Conservation (phyloP, 1,139 yeast genomes). For the Sugiyamaella pinicola region DNA sequence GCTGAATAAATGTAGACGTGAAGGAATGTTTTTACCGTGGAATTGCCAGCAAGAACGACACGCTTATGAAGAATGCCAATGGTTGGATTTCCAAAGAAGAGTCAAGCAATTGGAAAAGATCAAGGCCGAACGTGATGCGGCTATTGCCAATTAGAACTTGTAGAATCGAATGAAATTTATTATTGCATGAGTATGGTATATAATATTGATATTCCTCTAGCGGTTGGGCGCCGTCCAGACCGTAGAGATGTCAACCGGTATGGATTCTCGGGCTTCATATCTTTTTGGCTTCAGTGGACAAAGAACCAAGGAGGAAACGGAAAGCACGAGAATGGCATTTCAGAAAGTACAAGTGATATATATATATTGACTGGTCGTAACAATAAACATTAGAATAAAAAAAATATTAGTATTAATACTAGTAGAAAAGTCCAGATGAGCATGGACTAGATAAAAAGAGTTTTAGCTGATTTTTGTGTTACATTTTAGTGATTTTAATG, state of each 20-base stretch:
- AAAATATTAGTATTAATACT: background rate
- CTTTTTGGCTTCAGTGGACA: no score
- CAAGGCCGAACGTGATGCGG: slow-evolving; percentile 44
- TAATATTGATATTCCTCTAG: background rate
- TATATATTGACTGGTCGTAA: slow-evolving; percentile 11
- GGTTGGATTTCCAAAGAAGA: slow-evolving; percentile 79
- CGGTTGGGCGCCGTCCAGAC: no score
- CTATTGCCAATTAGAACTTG: slow-evolving; percentile 11
- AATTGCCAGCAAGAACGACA: slow-evolving; percentile 81
- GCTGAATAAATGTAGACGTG: slow-evolving; percentile 59
- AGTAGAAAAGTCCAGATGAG: background rate
- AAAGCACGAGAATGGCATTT: no score
- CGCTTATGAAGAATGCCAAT: slow-evolving; percentile 84
- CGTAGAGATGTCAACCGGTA: no score
- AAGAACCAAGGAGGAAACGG: no score
- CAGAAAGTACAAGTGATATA: no score
- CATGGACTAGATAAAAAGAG: background rate
- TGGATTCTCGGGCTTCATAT: no score
- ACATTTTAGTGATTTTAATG: background rate
- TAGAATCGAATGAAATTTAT: background rate
- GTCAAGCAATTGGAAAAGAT: slow-evolving; percentile 67
- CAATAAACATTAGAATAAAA: slow-evolving; percentile 6
- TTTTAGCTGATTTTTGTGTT: background rate
- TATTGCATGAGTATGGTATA: background rate
- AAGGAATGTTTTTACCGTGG: slow-evolving; percentile 60